These are phyloP conservation scores for Didymella glomerata DNA, from an alignment of 2,329 filamentous ascomycete genomes.

Conservation along the genomic window DNA sequence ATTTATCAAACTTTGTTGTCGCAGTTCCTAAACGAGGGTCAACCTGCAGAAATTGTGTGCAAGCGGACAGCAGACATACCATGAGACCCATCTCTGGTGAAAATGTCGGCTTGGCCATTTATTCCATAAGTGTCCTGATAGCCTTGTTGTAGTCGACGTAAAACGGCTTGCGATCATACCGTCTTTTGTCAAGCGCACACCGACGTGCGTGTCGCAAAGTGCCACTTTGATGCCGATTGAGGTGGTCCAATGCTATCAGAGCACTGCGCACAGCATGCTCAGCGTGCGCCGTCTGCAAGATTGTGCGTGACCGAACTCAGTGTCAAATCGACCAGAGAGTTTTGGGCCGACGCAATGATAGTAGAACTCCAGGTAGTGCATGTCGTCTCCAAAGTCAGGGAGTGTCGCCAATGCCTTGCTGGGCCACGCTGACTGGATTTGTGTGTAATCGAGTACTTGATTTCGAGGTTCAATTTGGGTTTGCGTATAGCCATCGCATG, in stretches of 20 bases:
- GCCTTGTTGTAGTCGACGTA: slow-evolving; percentile 54
- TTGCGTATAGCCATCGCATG: slow-evolving; percentile 33
- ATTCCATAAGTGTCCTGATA: slow-evolving; percentile 43
- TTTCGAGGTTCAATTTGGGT: neutral
- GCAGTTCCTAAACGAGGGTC: slow-evolving; percentile 39
- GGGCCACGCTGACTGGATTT: neutral
- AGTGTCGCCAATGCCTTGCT: slow-evolving; percentile 11
- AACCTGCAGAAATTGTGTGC: slow-evolving; percentile 54
- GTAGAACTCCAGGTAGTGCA: slow-evolving; percentile 53
- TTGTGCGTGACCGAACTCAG: slow-evolving; percentile 51
- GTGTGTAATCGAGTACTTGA: neutral
- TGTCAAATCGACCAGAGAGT: slow-evolving; percentile 43
- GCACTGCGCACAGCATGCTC: slow-evolving; percentile 55
- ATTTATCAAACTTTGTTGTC: neutral
- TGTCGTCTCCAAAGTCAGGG: slow-evolving; percentile 17
- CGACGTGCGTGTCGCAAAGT: slow-evolving; percentile 14
- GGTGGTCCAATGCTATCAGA: slow-evolving; percentile 51
- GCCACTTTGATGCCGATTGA: slow-evolving; percentile 30
- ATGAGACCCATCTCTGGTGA: slow-evolving; percentile 48
- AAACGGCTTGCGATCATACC: slow-evolving; percentile 30
- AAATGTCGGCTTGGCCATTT: slow-evolving; percentile 35
- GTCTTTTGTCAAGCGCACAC: neutral
- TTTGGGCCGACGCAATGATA: slow-evolving; percentile 47
- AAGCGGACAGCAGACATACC: slow-evolving; percentile 53
- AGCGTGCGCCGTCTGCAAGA: slow-evolving; percentile 52